A percentile compares a stretch with the other conserved stretches of the same genome.
phyloP scores from a whole-genome alignment of 2,329 filamentous ascomycete species.

The Macroventuria anomochaeta region DNA sequence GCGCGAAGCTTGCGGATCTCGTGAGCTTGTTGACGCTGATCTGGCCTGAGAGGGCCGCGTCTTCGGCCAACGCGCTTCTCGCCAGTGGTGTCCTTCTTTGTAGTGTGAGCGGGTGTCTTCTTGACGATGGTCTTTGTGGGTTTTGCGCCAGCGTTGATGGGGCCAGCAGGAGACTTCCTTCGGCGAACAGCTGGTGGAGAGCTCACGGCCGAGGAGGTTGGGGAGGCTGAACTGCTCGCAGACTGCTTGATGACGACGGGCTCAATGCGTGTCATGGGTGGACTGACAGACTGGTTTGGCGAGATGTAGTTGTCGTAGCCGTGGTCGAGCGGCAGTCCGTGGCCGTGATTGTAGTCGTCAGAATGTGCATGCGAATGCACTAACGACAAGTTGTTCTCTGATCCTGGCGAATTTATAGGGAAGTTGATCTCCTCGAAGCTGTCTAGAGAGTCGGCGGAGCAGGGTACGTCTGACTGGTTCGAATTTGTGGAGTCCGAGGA shows the following conservation, averaged over 20 bases:
- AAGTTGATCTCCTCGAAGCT: conserved; percentile 79
- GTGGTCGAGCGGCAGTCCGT: conserved; percentile 34
- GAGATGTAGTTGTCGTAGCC: conserved; percentile 50
- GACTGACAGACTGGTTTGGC: conserved; percentile 64
- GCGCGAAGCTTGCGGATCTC: conserved; percentile 95
- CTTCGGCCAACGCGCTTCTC: conserved; percentile 95
- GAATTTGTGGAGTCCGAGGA: conserved; percentile 88
- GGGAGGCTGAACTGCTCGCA: conserved; percentile 64
- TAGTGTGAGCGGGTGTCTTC: conserved; percentile 70
- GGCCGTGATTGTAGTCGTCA: conserved; percentile 37
- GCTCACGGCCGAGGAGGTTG: conserved; percentile 59
- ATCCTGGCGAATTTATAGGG: conserved; percentile 81
- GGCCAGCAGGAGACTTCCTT: conserved; percentile 67
- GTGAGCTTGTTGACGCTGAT: conserved; percentile 94
- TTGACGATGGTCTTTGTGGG: conserved; percentile 81
- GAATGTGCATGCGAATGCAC: conserved; percentile 34
- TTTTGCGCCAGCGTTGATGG: conserved; percentile 62
- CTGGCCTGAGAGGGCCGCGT: conserved; percentile 86
- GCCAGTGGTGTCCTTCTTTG: conserved; percentile 75
- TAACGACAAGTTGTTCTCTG: conserved; percentile 59
- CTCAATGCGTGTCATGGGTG: conserved; percentile 69
- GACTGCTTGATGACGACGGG: conserved; percentile 73
- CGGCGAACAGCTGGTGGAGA: conserved; percentile 69
- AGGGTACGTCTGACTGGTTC: conserved; percentile 67
- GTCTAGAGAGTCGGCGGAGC: conserved; percentile 71